Evolutionary conservation across 768 basidiomycete species (phyloP).

Genomic region (Flagelloscypha sp.): DNA sequence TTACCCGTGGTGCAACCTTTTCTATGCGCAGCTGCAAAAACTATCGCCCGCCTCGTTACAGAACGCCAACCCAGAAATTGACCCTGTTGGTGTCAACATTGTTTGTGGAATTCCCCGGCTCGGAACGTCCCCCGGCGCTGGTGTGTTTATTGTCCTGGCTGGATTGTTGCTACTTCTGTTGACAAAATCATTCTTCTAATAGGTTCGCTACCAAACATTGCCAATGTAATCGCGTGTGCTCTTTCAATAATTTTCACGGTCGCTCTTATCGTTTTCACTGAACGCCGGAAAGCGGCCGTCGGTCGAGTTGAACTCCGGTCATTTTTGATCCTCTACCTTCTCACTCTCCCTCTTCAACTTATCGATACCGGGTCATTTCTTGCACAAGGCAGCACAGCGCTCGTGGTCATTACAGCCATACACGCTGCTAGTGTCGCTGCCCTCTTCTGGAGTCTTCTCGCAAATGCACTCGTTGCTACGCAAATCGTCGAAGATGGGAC

Average conservation of each 20-base stretch:
- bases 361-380: conserved; percentile 75
- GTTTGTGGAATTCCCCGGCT: conserved; percentile 67
- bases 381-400: conserved; percentile 62
- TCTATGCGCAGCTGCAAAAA: conserved; percentile 71
- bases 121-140: too few species aligned
- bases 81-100: conserved; percentile 80
- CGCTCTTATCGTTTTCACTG: conserved; percentile 47
- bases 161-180: too few species aligned
- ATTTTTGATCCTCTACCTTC: conserved; percentile 57
- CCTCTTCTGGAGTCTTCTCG: conserved; percentile 73
- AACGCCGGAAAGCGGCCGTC: conserved; percentile 79
- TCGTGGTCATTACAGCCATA: conserved; percentile 65
- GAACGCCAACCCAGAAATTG: conserved; percentile 36
- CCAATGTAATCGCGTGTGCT: conserved; percentile 78
- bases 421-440: conserved; percentile 73
- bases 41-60: too few species aligned
- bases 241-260: conserved; percentile 57
- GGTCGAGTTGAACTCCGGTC: conserved; percentile 67
- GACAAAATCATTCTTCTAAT: too few species aligned
- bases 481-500: conserved; percentile 93
- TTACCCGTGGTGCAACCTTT: conserved; percentile 91
- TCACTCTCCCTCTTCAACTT: conserved; percentile 73
- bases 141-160: too few species aligned
- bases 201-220: conserved; percentile 71
- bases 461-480: conserved; percentile 71